These are phyloP conservation scores for Rhizoclosmatium globosum DNA, from an alignment of 192 early-diverging fungal genomes.

Conservation along the genomic window DNA sequence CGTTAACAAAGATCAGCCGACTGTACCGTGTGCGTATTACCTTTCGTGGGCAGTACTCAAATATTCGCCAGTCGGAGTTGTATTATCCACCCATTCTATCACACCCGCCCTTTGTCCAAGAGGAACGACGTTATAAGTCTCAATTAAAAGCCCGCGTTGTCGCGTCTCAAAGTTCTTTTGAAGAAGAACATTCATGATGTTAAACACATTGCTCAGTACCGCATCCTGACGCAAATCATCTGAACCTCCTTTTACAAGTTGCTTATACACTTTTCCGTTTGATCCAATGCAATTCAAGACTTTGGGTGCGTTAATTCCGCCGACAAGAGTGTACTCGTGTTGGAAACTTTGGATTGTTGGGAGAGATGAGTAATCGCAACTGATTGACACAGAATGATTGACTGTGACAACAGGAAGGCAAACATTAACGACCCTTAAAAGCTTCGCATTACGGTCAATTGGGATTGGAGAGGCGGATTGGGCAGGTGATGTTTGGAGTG, in stretches of 20 bases:
- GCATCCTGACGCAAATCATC: constrained; percentile 84
- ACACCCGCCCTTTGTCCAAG: constrained; percentile 59
- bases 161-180: constrained; percentile 55
- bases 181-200: constrained; percentile 68
- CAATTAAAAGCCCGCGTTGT: constrained; percentile 51
- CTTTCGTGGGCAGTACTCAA: constrained; percentile 49
- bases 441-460: constrained; percentile 33
- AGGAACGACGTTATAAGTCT: constrained; percentile 68
- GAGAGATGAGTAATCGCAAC: constrained; percentile 43
- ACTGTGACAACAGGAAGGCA: constrained; percentile 50
- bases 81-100: constrained; percentile 67
- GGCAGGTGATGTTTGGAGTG: constrained; percentile 22
- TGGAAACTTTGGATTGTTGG: constrained; percentile 47
- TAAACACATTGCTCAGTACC: constrained; percentile 73
- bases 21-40: constrained; percentile 25
- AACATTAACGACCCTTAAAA: constrained; percentile 36
- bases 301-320: constrained; percentile 61
- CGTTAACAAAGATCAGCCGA: no score
- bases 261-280: constrained; percentile 50
- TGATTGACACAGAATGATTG: constrained; percentile 37
- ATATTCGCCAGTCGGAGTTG: constrained; percentile 56
- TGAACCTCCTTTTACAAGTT: constrained; percentile 57
- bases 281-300: constrained; percentile 47
- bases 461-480: neutral
- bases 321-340: constrained; percentile 40